Percentiles rank a stretch among this genome's conserved stretches.
Conservation (phyloP, 306 rosid species). For the Prunus kanzakura region DNA sequence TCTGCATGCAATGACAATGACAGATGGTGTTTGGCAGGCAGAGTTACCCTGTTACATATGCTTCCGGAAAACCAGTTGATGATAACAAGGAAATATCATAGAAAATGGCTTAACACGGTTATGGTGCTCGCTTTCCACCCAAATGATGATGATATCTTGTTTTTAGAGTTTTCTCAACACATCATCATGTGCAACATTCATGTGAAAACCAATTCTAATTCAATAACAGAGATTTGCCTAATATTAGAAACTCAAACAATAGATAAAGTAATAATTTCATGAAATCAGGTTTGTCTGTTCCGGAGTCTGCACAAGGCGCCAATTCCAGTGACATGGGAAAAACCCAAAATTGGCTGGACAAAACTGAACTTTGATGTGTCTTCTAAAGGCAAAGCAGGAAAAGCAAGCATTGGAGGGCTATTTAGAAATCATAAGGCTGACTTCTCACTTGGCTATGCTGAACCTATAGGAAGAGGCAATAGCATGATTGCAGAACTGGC, state of each 20-base stretch:
- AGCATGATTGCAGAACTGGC: slow-evolving; percentile 53
- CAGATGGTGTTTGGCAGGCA: neutral
- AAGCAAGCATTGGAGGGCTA: slow-evolving; percentile 66
- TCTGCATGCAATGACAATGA: neutral
- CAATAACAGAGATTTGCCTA: no score
- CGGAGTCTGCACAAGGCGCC: slow-evolving; percentile 43
- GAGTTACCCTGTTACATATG: neutral
- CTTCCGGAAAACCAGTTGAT: accelerated
- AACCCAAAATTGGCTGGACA: slow-evolving; percentile 60
- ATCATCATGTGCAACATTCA: neutral
- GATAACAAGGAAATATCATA: accelerated
- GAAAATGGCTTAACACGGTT: neutral
- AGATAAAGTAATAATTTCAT: no score
- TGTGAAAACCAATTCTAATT: no score
- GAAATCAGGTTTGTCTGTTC: slow-evolving; percentile 22
- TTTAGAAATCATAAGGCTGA: slow-evolving; percentile 60
- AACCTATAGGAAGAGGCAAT: slow-evolving; percentile 59
- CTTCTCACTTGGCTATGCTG: slow-evolving; percentile 63
- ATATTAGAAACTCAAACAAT: no score
- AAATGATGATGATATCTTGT: neutral
- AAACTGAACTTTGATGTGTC: slow-evolving; percentile 78
- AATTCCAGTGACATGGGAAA: slow-evolving; percentile 64
- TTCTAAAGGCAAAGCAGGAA: slow-evolving; percentile 34
- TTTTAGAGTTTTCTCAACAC: neutral
- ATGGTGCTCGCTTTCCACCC: neutral